phyloP scores from a whole-genome alignment of 306 rosid genomes.

The Notholithocarpus densiflorus region DNA sequence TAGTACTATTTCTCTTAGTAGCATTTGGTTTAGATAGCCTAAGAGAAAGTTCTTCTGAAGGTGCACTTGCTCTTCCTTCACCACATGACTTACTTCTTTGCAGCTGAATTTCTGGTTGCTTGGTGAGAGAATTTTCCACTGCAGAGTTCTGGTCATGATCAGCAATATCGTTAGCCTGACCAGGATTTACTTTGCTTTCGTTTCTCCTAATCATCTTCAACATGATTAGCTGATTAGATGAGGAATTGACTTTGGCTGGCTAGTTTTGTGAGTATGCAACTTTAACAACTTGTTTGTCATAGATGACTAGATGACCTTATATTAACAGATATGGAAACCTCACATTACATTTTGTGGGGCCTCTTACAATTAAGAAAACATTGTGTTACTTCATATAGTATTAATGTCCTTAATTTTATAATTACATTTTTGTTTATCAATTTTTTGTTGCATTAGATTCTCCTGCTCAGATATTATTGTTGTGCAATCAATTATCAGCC shows the following conservation, averaged over 20 bases:
- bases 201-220: conserved; percentile 40
- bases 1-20: conserved; percentile 16
- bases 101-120: conserved; percentile 36
- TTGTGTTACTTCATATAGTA: not conserved
- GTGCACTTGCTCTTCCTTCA: conserved; percentile 42
- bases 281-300: conserved; percentile 47
- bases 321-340: conserved; percentile 1
- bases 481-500: not conserved
- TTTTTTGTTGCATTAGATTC: not conserved
- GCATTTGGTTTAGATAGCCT: conserved; percentile 41
- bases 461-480: not conserved
- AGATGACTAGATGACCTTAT: conserved; percentile 14
- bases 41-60: conserved; percentile 52
- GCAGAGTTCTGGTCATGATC: conserved; percentile 14
- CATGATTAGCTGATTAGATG: conserved; percentile 9
- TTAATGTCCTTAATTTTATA: not conserved
- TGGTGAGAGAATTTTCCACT: not conserved
- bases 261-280: conserved; percentile 60
- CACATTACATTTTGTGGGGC: not conserved
- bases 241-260: conserved; percentile 42
- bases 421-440: not conserved
- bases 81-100: conserved; percentile 64
- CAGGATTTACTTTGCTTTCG: conserved; percentile 32
- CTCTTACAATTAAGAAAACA: not conserved
- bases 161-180: conserved; percentile 7